Base-by-base conservation (phyloP, 2,329 filamentous ascomycete genomes). In the Tricladium varicosporioides region DNA sequence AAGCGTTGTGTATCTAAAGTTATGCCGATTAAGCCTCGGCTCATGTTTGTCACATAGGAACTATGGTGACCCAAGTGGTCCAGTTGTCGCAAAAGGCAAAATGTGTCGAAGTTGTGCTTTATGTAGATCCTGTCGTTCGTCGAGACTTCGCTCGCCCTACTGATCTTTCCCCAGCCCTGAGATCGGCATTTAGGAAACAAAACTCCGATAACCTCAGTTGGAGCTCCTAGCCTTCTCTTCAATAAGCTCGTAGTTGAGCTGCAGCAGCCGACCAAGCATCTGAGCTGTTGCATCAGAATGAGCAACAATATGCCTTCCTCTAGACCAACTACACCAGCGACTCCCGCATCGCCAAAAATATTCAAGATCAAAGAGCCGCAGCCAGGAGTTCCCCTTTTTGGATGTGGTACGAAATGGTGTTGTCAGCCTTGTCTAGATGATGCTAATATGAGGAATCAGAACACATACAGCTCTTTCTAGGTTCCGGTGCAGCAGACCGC, bases 381-480 rank as follows among this genome's bases (percentile, higher is more conserved):
- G 11, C 78, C 81, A 13, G 84, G 84, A 15, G 78, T 77, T 53
- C 84, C 85, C 46, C 74, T 85, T 65, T 87, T 82, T 65, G 84
- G 84, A 58, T 87, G 84, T 72, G 83, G 84, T 87, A 75, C 67
- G 83, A 33, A 52, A 48, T 51, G 46, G 44, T 42, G 44, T 40
- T 51, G 44, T 62, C 53, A 61, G 53, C 51, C 57, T 63, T 49
- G 54, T 15, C 57, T 49, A 44, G 15, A 32, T 49, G 57, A 56
- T 58, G 48, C 58, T 54, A 45, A 54, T 40, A 52, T 56, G 43
- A 27, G 53, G 56, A 51, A 40, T 11, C 67, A 92, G 89, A 90
- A 70, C 89, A 92, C 72, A 80, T 90, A 49, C 85, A 89, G 70
- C 77, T 80, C 19, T 81, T 92, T 58, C 78, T 91, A 33, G 79